Evolutionary conservation across 2,329 filamentous ascomycete genomes (phyloP).

Genomic region (Aureobasidium sp.): DNA sequence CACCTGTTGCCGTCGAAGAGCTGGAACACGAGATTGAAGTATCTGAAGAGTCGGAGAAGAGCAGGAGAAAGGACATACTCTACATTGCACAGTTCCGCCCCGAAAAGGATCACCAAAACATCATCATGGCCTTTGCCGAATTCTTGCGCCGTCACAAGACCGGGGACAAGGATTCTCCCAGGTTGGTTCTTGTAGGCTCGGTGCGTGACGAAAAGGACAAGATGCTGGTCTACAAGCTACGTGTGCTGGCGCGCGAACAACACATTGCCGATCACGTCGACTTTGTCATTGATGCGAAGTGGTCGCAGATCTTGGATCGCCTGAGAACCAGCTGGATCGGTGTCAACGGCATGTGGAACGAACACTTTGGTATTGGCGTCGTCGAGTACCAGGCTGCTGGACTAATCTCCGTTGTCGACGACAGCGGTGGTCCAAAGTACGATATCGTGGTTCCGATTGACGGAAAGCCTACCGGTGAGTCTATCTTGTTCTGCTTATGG

Average conservation of each 20-base stretch:
- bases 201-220: conserved; percentile 79
- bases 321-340: conserved; percentile 70
- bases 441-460: conserved; percentile 84
- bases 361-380: conserved; percentile 97
- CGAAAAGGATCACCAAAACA: conserved; percentile 89
- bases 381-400: conserved; percentile 97
- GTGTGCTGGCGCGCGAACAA: conserved; percentile 78
- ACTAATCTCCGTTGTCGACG: conserved; percentile 83
- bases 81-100: conserved; percentile 97
- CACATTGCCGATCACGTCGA: conserved; percentile 74
- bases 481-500: background rate
- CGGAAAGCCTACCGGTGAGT: conserved; percentile 65
- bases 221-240: conserved; percentile 78
- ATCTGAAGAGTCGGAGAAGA: conserved; percentile 57
- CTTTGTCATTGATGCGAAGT: conserved; percentile 84
- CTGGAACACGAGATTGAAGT: conserved; percentile 68
- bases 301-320: conserved; percentile 77
- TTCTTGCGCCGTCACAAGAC: conserved; percentile 29
- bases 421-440: conserved; percentile 84
- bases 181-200: conserved; percentile 78
- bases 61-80: conserved; percentile 64
- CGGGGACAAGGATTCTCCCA: conserved; percentile 35
- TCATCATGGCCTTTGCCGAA: conserved; percentile 78
- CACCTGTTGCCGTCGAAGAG: conserved; percentile 83
- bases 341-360: conserved; percentile 99